A percentile compares a stretch with the other conserved stretches of the same genome.
phyloP scores from a whole-genome alignment of 352 stramenopile genomes.

The Pythium biforme region DNA sequence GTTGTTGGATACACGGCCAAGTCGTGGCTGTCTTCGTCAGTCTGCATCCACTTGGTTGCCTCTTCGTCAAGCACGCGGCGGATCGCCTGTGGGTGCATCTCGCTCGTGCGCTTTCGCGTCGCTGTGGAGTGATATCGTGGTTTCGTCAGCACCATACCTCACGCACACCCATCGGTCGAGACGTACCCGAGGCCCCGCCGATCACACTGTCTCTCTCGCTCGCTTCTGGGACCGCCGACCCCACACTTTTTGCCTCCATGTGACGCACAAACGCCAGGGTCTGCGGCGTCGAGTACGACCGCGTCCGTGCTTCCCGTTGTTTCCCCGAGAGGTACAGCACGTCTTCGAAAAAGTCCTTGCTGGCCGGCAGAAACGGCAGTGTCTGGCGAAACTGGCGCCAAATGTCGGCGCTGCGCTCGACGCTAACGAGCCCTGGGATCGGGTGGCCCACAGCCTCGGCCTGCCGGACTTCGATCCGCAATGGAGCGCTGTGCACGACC shows the following conservation, averaged over 20 bases:
- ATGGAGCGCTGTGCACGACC: conserved; percentile 42
- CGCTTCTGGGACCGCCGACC: neutral
- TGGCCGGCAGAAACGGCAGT: conserved; percentile 77
- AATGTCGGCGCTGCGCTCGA: conserved; percentile 59
- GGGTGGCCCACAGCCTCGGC: conserved; percentile 48
- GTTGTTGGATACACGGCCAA: conserved; percentile 5
- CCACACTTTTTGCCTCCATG: conserved; percentile 1
- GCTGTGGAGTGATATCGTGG: conserved; percentile 20
- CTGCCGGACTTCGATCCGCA: conserved; percentile 57
- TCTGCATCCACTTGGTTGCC: conserved; percentile 65
- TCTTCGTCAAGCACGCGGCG: conserved; percentile 61
- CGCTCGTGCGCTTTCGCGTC: conserved; percentile 55
- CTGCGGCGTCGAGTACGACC: conserved; percentile 10
- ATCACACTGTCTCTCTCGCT: neutral
- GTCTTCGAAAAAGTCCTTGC: conserved; percentile 81
- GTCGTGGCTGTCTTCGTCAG: conserved; percentile 32
- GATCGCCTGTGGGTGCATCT: conserved; percentile 80
- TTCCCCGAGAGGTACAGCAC: conserved; percentile 47
- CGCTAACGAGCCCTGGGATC: conserved; percentile 43
- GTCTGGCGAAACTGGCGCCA: conserved; percentile 72
- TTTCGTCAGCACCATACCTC: neutral
- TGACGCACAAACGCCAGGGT: conserved; percentile 2
- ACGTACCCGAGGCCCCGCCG: neutral
- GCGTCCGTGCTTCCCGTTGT: conserved; percentile 5
- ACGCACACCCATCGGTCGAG: neutral